Base-by-base conservation (phyloP, 176 grass and related monocot genomes). In the Bolboschoenus planiculmis region DNA sequence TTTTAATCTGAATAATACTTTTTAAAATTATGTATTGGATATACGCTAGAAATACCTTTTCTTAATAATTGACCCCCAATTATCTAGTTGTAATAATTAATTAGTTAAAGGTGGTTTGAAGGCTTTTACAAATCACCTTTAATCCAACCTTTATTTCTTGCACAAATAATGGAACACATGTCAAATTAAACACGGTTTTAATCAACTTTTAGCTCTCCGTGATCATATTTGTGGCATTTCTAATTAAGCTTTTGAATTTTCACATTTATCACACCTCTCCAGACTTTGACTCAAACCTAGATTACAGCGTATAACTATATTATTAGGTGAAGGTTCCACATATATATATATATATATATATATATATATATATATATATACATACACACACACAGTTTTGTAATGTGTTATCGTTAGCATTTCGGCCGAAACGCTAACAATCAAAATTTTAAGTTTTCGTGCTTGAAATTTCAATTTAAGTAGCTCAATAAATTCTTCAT, bases 121-220 rank as follows among this genome's bases (percentile, higher is more conserved):
- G 57, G 24, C 57, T 27, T 61, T 61, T 61, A 10, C 57, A 61
- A 61, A 29, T 61, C 57, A 27, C 57, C 4, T 61, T 29, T 61
- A 50, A 50, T 29, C 7, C 57, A 26, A 61, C 57, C 47, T 50
- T 50, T 50, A 18, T 44, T 44, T 46, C n/a, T 13, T 4, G 23
- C 21, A 15, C n/a, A 46, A 46, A 11, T 36, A 68, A 39, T 37
- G 14, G 63, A 46, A 72, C 67, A 72, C 67, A 44, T 72, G 67
- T 72, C 37, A 24, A 46, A n/a, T n/a, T n/a, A n/a, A 72, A 72
- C 67, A 72, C 67, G n/a, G 39, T 66, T 72, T 43, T 72, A 72
- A 44, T 9, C 44, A 72, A 72, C 30, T n/a, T n/a, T n/a, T n/a
- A n/a, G n/a, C n/a, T n/a, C 15, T 66, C 2, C 4, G 29, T 72